Evolutionary conservation across 129 eudicot genomes (phyloP).

Genomic region (Heracleum sosnowskyi): DNA sequence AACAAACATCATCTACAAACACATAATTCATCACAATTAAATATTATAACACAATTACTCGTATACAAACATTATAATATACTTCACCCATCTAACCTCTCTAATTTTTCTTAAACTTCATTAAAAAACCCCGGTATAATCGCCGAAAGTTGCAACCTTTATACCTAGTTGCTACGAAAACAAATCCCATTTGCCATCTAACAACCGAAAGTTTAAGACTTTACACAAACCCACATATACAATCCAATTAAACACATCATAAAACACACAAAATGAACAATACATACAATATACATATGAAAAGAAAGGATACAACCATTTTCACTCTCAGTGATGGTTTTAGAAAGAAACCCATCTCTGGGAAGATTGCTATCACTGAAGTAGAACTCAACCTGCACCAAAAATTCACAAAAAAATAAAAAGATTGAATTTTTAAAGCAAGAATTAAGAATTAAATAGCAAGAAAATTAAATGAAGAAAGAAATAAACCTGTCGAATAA

Average conservation of each 20-base stretch:
- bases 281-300: conserved; percentile 32
- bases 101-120: too few species aligned
- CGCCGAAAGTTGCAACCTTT: not conserved
- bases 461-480: not conserved
- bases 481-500: conserved; percentile 66
- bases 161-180: not conserved
- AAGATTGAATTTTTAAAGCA: not conserved
- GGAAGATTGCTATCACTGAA: conserved; percentile 96
- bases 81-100: not conserved
- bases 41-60: conserved; percentile 69
- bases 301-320: conserved; percentile 80
- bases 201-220: not conserved
- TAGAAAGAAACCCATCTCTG: conserved; percentile 56
- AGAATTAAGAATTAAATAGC: not conserved
- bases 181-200: not conserved
- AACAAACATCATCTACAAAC: not conserved
- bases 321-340: conserved; percentile 51
- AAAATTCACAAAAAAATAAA: not conserved
- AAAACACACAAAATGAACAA: conserved; percentile 26
- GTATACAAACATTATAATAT: not conserved
- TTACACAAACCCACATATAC: not conserved
- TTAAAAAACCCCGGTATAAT: not conserved
- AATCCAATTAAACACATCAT: conserved; percentile 14
- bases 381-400: conserved; percentile 83
- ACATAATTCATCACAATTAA: not conserved